Evolutionary conservation across 208 protist genomes (phyloP).

Genomic region (Wallacemonas sp.): DNA sequence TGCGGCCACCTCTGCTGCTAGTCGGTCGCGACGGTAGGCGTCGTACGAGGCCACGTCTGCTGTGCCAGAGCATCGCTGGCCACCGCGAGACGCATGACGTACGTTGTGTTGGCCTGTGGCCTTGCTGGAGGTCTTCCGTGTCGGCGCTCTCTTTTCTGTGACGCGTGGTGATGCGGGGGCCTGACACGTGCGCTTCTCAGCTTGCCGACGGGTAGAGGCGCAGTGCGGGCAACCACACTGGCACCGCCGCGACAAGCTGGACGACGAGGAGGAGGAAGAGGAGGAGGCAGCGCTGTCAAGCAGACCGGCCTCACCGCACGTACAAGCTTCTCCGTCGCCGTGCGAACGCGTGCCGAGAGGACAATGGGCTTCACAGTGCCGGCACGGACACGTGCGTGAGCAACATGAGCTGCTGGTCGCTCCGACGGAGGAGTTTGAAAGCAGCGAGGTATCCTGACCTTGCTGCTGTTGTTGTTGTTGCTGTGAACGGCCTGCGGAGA

Average conservation of each 20-base stretch:
- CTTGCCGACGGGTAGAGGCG: no score
- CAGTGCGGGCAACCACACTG: neutral
- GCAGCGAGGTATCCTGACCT: neutral
- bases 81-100: neutral
- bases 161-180: no score
- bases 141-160: no score
- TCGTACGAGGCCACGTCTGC: conserved; percentile 1
- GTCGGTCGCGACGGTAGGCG: neutral
- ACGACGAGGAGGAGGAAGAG: neutral
- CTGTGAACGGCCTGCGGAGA: no score
- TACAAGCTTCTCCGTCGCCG: neutral
- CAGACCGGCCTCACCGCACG: neutral
- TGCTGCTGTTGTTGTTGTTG: neutral
- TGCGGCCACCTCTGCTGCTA: neutral
- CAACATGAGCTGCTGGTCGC: conserved; percentile 9
- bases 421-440: neutral
- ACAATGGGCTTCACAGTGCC: conserved; percentile 7
- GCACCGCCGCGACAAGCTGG: neutral
- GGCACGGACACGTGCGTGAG: conserved; percentile 7
- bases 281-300: neutral
- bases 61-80: no score
- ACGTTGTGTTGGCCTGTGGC: no score
- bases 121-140: no score
- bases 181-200: no score
- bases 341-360: neutral